These are phyloP conservation scores for Talaromyces sp. DNA, from an alignment of 2,329 filamentous ascomycete species.

Conservation along the genomic window DNA sequence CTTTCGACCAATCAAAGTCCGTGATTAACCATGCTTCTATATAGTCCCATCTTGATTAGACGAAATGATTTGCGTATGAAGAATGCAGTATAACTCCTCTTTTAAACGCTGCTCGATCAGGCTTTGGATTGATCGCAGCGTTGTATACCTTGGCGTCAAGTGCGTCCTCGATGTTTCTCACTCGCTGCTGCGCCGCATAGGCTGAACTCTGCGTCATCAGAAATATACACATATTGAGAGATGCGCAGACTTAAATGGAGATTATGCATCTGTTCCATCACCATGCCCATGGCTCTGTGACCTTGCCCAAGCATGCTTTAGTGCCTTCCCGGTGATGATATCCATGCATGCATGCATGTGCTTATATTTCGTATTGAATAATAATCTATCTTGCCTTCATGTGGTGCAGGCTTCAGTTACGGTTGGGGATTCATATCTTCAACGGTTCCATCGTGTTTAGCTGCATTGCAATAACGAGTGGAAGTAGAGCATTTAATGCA, in stretches of 20 bases:
- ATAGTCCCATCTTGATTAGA: not conserved
- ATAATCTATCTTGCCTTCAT: not conserved
- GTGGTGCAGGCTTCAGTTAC: not conserved
- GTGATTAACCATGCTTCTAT: not conserved
- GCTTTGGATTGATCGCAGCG: not conserved
- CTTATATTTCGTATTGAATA: not conserved
- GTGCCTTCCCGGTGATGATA: not conserved
- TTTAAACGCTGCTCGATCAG: slow-evolving; percentile 1
- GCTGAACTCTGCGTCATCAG: not conserved
- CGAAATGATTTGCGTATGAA: not conserved
- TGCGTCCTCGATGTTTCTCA: not conserved
- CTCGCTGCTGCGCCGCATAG: not conserved
- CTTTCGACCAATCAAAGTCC: not conserved
- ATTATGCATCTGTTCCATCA: not conserved
- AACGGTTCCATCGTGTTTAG: not conserved
- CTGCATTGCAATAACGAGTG: not conserved
- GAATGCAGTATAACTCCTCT: not conserved
- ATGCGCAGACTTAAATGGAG: not conserved
- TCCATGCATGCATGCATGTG: slow-evolving; percentile 3
- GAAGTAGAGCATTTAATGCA: not conserved
- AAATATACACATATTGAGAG: not conserved
- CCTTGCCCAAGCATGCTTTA: not conserved
- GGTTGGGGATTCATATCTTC: not conserved
- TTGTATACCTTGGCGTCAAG: not conserved
- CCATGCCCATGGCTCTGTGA: not conserved